phyloP scores from a whole-genome alignment of 768 basidiomycete species.

The Pleurotus salmoneostramineus region DNA sequence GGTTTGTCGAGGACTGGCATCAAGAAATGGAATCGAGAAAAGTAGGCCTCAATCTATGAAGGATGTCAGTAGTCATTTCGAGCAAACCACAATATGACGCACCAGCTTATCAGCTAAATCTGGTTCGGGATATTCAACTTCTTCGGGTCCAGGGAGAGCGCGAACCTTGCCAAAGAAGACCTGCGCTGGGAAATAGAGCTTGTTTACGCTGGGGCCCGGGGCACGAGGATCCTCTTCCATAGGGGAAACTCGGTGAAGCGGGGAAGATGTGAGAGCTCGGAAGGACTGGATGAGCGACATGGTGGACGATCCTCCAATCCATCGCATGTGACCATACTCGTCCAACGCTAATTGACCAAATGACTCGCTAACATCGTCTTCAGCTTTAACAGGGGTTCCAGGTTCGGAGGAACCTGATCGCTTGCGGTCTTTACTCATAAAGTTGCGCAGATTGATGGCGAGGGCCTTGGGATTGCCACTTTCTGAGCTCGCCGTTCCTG shows the following conservation, averaged over 20 bases:
- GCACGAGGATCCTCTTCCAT: slow-evolving; percentile 81
- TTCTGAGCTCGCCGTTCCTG: slow-evolving; percentile 32
- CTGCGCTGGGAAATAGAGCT: slow-evolving; percentile 83
- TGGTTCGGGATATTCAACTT: slow-evolving; percentile 82
- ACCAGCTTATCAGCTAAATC: slow-evolving; percentile 87
- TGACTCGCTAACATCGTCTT: slow-evolving; percentile 79
- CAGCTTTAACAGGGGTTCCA: slow-evolving; percentile 47
- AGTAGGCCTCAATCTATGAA: slow-evolving; percentile 79
- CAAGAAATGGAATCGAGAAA: slow-evolving; percentile 81
- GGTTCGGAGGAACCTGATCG: slow-evolving; percentile 23
- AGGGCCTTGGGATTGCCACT: slow-evolving; percentile 11
- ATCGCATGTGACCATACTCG: slow-evolving; percentile 86
- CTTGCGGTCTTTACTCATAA: slow-evolving; percentile 6
- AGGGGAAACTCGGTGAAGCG: slow-evolving; percentile 73
- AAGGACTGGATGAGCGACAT: slow-evolving; percentile 92
- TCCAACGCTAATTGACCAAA: slow-evolving; percentile 87
- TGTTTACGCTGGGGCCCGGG: slow-evolving; percentile 77
- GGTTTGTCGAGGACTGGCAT: slow-evolving; percentile 88
- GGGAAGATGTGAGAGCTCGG: slow-evolving; percentile 68
- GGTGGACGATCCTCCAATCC: slow-evolving; percentile 90
- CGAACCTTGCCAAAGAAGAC: slow-evolving; percentile 85
- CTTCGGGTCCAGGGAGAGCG: slow-evolving; percentile 78
- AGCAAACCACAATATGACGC: slow-evolving; percentile 21
- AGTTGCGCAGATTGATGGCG: slow-evolving; percentile 4
- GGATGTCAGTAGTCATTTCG: slow-evolving; percentile 17